phyloP scores from a whole-genome alignment of 768 basidiomycete species.

The Termitomyces bulborhizus region DNA sequence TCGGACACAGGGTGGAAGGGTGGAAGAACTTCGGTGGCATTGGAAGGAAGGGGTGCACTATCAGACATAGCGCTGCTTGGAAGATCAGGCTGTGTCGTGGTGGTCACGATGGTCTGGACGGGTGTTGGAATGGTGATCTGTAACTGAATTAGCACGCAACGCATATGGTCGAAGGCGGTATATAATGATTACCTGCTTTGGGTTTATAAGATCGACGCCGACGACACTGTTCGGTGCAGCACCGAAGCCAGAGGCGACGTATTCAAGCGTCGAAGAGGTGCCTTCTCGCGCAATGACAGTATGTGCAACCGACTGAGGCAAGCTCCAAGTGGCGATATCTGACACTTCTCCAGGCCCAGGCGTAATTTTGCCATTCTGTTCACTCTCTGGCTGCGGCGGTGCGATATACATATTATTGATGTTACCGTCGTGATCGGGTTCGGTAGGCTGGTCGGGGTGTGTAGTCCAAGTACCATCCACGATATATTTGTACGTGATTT shows the following conservation, averaged over 20 bases:
- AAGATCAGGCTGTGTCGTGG: slow-evolving; percentile 10
- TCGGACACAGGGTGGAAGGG: neutral
- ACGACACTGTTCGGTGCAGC: slow-evolving; percentile 28
- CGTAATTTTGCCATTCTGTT: slow-evolving; percentile 10
- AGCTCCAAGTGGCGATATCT: slow-evolving; percentile 2
- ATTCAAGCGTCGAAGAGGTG: slow-evolving; percentile 29
- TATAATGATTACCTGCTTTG: slow-evolving; percentile 12
- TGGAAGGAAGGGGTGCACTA: slow-evolving; percentile 3
- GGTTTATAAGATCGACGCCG: slow-evolving; percentile 26
- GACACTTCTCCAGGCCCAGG: slow-evolving; percentile 7
- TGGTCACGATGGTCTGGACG: slow-evolving; percentile 17
- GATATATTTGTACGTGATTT: slow-evolving; percentile 71
- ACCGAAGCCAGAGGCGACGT: slow-evolving; percentile 34
- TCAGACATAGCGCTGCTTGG: slow-evolving; percentile 12
- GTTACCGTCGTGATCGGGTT: slow-evolving; percentile 57
- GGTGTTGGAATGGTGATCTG: slow-evolving; percentile 26
- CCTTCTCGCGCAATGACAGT: slow-evolving; percentile 32
- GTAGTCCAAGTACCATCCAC: slow-evolving; percentile 68
- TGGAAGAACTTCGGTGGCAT: neutral
- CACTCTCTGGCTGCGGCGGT: slow-evolving; percentile 25
- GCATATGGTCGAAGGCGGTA: neutral
- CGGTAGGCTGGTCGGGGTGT: slow-evolving; percentile 49
- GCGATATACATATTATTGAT: slow-evolving; percentile 62
- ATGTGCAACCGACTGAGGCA: slow-evolving; percentile 29
- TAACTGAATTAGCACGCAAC: neutral